Base-by-base conservation (phyloP, 2,329 filamentous ascomycete species). In the Neonectria magnoliae region DNA sequence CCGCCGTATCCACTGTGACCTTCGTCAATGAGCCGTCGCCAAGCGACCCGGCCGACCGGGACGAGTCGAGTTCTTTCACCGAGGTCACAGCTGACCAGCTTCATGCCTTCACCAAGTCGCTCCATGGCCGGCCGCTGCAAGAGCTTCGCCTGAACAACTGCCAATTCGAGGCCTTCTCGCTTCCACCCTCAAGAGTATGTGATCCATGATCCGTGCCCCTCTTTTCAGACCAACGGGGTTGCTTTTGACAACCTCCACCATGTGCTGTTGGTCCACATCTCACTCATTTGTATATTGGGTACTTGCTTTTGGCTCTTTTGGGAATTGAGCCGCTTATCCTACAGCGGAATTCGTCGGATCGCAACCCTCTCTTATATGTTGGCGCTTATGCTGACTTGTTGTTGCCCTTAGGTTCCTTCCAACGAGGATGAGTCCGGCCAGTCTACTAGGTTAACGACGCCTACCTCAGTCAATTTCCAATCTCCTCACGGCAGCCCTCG, bases 111-210 rank as follows among this genome's bases (percentile, higher is more conserved):
- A 90, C 92, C 55, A 88, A 89, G 71, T 90, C 88, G 25, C 83
- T 97, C 27, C 91, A 93, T 69, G 88, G 89, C 67, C 87, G 90
- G 51, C 89, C 91, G 72, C 85, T 97, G 66, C 94, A 98, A 81
- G 91, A 94, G 73, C 87, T 89, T 62, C 89, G 94, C 68, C 88
- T 97, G 84, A 92, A 91, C 76, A 93, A 94, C 76, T 97, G 93
- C 80, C 90, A 91, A 47, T 98, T 94, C 75, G 94, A 98, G 77
- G 91, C 95, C 36, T 90, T 97, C 68, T 98, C 96, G 38, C 84
- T 98, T 57, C 95, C 96, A 41, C 86, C 88, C 33, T 95, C 93
- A 50, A 88, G 93, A 81, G 93, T 95, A 89, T 80, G 91, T 87
- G 62, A 60, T 61, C 54, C 29, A n/a, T 9, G 38, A 41, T 20